Evolutionary conservation across 1,284 basidiomycete species (phyloP).

Genomic region (Fomitopsis betulina): DNA sequence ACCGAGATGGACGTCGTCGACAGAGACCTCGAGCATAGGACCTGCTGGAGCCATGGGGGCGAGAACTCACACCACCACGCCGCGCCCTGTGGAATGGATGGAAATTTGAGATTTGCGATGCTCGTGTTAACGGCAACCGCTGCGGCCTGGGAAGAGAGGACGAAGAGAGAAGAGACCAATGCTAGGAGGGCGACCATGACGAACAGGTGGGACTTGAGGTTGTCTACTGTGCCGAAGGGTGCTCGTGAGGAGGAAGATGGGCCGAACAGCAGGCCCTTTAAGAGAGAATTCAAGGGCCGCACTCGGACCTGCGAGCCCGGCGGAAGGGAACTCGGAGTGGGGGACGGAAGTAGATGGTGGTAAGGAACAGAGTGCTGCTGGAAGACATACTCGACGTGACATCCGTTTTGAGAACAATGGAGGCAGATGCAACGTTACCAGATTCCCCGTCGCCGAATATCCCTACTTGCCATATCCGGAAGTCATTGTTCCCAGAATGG

Average conservation of each 20-base stretch:
- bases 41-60: constrained; percentile 34
- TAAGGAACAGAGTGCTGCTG: constrained; percentile 22
- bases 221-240: constrained; percentile 8
- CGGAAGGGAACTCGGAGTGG: constrained; percentile 13
- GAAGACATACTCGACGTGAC: constrained; percentile 12
- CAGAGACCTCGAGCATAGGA: constrained; percentile 28
- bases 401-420: constrained; percentile 25
- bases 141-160: constrained; percentile 27
- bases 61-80: constrained; percentile 39
- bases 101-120: constrained; percentile 9
- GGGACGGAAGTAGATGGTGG: constrained; percentile 17
- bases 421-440: constrained; percentile 1
- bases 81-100: constrained; percentile 26
- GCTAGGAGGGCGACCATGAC: constrained; percentile 35
- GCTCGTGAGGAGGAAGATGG: constrained; percentile 18
- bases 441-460: constrained; percentile 15
- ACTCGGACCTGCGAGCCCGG: constrained; percentile 25
- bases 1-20: constrained; percentile 26
- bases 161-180: constrained; percentile 29
- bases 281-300: constrained; percentile 16
- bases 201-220: constrained; percentile 11
- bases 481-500: constrained; percentile 25
- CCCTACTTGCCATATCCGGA: constrained; percentile 24
- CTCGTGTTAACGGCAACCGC: constrained; percentile 20
- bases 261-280: constrained; percentile 17